A percentile compares a stretch with the other conserved stretches of the same genome.
phyloP scores from a whole-genome alignment of 1,284 basidiomycete species.

The Lignosus rhinocerotis region DNA sequence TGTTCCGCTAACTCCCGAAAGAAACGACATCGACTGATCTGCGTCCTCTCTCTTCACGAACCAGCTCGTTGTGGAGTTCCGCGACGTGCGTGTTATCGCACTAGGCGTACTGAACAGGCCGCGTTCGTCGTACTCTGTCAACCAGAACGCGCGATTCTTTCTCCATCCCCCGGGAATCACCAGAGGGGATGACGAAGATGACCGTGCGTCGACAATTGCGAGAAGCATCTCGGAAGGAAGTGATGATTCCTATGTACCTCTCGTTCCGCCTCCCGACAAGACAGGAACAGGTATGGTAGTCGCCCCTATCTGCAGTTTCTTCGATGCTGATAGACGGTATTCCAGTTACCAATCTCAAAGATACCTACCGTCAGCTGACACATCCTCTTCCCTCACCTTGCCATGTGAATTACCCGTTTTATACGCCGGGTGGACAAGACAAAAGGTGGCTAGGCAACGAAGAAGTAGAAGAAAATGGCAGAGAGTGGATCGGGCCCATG shows the following conservation, averaged over 20 bases:
- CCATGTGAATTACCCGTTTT: slow-evolving; percentile 68
- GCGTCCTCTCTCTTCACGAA: not conserved
- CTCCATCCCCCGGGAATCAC: slow-evolving; percentile 69
- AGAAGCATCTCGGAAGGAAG: slow-evolving; percentile 19
- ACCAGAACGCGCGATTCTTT: slow-evolving; percentile 63
- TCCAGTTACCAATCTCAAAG: slow-evolving; percentile 20
- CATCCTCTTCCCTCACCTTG: slow-evolving; percentile 56
- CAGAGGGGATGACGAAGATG: slow-evolving; percentile 20
- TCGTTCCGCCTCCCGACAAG: slow-evolving; percentile 5
- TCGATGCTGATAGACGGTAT: not conserved
- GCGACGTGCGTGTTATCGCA: slow-evolving; percentile 72
- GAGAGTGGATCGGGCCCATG: slow-evolving; percentile 71
- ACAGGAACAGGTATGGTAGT: slow-evolving; percentile 5
- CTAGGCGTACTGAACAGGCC: slow-evolving; percentile 65
- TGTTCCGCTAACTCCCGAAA: not conserved
- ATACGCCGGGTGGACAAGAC: slow-evolving; percentile 67
- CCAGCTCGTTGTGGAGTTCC: slow-evolving; percentile 66
- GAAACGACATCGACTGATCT: not conserved
- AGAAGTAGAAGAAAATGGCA: slow-evolving; percentile 57
- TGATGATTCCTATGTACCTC: slow-evolving; percentile 15
- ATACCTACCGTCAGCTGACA: slow-evolving; percentile 40
- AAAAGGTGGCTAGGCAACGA: slow-evolving; percentile 59
- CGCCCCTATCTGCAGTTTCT: not conserved
- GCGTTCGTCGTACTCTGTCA: slow-evolving; percentile 54
- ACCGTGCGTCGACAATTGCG: slow-evolving; percentile 7